Conservation (phyloP, 2,329 filamentous ascomycete species). For the Hypoxylon sp. region DNA sequence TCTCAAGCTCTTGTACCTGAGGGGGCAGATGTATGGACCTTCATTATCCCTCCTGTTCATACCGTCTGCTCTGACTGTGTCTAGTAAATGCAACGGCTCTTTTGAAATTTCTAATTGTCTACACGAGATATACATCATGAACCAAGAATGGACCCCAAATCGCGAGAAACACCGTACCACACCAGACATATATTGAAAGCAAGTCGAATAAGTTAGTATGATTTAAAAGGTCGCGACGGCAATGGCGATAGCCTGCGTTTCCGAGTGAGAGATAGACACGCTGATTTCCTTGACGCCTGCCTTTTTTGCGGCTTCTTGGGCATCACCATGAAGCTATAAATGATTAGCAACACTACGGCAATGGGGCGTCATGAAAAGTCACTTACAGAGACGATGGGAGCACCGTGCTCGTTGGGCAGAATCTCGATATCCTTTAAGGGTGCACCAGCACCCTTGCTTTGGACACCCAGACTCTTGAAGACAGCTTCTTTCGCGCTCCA, state of each 20-base stretch:
- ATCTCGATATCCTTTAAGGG: constrained; percentile 97
- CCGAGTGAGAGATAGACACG: constrained; percentile 96
- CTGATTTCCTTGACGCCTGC: constrained; percentile 90
- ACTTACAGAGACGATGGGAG: constrained; percentile 87
- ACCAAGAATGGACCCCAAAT: constrained; percentile 22
- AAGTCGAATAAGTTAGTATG: neutral
- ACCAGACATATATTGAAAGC: constrained; percentile 28
- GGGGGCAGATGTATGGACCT: neutral
- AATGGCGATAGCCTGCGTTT: constrained; percentile 93
- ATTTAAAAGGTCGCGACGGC: constrained; percentile 85
- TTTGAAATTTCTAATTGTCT: constrained; percentile 30
- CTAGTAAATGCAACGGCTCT: constrained; percentile 16
- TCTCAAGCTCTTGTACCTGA: constrained; percentile 1
- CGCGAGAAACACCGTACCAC: constrained; percentile 29
- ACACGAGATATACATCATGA: constrained; percentile 41
- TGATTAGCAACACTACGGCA: constrained; percentile 57
- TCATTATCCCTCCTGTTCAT: constrained; percentile 8
- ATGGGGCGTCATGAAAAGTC: constrained; percentile 8
- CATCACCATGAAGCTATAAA: constrained; percentile 84
- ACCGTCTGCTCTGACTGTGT: neutral
- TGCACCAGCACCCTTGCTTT: constrained; percentile 89
- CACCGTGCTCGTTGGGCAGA: constrained; percentile 82
- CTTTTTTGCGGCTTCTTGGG: constrained; percentile 84
- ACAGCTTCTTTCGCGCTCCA: constrained; percentile 99
- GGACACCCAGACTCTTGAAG: constrained; percentile 95